Evolutionary conservation across 2,329 filamentous ascomycete species (phyloP).

Genomic region (Talaromyces piceae): DNA sequence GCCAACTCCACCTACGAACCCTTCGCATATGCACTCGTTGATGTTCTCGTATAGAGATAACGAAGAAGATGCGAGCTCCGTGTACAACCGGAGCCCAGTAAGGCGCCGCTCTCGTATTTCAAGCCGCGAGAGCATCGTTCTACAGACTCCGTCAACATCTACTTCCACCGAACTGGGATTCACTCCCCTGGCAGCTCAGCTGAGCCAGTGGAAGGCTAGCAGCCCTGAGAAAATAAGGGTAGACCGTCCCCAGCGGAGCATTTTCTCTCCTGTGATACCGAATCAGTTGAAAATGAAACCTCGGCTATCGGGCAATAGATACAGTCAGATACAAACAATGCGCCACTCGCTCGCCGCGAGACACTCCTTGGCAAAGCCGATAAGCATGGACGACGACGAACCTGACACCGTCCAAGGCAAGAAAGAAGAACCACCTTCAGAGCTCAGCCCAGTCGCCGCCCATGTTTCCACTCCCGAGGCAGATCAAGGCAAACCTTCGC

Average conservation of each 20-base stretch:
- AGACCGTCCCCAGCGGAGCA: conserved; percentile 20
- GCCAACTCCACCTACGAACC: conserved; percentile 15
- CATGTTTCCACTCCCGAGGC: background rate
- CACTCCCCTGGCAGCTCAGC: conserved; percentile 55
- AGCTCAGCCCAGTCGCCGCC: background rate
- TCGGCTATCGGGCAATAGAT: background rate
- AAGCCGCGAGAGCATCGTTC: conserved; percentile 8
- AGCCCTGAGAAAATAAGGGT: conserved; percentile 43
- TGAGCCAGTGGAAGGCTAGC: conserved; percentile 56
- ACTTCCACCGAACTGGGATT: conserved; percentile 44
- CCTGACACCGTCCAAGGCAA: conserved; percentile 8
- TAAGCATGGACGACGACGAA: conserved; percentile 8
- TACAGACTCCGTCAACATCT: background rate
- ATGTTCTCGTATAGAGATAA: conserved; percentile 15
- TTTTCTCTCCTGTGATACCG: conserved; percentile 15
- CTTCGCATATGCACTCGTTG: conserved; percentile 4
- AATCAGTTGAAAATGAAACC: conserved; percentile 3
- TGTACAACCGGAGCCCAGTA: conserved; percentile 18
- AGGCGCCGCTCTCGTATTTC: conserved; percentile 8
- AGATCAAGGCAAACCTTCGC: background rate
- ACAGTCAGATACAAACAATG: conserved; percentile 16
- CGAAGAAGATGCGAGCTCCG: conserved; percentile 21
- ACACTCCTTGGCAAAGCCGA: conserved; percentile 13
- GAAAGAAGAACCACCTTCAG: background rate
- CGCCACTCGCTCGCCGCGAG: conserved; percentile 20